Conservation (phyloP, 352 stramenopile genomes). For the Hyaloperonospora arabidopsidis region DNA sequence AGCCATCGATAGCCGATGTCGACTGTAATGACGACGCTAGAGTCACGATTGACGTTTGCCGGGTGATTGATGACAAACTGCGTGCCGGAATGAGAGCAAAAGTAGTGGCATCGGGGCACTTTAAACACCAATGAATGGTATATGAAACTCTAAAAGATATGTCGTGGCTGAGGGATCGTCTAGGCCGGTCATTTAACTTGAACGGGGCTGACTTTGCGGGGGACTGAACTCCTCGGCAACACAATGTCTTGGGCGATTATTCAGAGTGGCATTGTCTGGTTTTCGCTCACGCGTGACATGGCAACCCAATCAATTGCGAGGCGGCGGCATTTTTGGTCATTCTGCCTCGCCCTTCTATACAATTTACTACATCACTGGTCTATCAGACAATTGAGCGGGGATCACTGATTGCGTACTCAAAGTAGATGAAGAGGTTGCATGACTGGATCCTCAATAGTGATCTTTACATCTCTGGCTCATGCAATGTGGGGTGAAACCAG, state of each 20-base stretch:
- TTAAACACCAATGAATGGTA: background rate
- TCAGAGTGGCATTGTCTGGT: background rate
- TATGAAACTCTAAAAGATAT: background rate
- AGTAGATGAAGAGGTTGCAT: background rate
- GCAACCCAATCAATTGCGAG: background rate
- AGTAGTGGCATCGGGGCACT: too few species aligned
- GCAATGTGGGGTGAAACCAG: background rate
- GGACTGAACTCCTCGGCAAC: background rate
- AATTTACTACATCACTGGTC: too few species aligned
- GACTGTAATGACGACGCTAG: background rate
- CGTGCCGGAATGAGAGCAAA: background rate
- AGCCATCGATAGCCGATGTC: too few species aligned
- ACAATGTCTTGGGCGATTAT: background rate
- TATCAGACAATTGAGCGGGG: background rate
- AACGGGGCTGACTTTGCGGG: background rate
- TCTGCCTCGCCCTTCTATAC: too few species aligned
- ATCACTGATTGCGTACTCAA: background rate
- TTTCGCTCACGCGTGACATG: too few species aligned
- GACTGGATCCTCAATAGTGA: background rate
- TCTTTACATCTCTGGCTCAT: background rate
- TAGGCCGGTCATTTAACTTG: background rate
- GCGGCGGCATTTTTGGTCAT: too few species aligned
- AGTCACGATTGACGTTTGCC: background rate
- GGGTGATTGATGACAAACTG: background rate
- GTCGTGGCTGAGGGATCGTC: background rate